Conservation (phyloP, 495 filamentous ascomycete genomes). For the Cercophora newfieldiana region DNA sequence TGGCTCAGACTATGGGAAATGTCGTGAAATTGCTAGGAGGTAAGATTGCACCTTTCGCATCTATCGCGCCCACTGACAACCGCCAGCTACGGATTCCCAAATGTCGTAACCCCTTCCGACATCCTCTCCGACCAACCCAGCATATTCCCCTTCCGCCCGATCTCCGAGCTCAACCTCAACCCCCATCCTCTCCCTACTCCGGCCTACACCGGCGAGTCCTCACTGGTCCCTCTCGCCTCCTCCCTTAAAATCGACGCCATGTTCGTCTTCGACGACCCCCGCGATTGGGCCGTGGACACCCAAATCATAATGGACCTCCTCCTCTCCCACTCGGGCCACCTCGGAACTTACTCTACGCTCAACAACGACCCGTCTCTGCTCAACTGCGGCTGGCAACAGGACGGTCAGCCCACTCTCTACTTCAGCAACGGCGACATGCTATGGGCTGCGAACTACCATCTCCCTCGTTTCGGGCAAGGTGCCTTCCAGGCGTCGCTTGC, state of each 20-base stretch:
- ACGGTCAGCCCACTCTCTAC: conserved; percentile 77
- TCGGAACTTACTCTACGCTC: conserved; percentile 72
- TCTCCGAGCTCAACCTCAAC: conserved; percentile 55
- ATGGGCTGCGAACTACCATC: conserved; percentile 79
- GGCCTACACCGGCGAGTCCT: conserved; percentile 18
- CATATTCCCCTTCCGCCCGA: conserved; percentile 76
- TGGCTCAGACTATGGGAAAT: conserved; percentile 76
- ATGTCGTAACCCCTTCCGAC: conserved; percentile 83
- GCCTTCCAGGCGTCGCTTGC: conserved; percentile 80
- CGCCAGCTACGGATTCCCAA: conserved; percentile 64
- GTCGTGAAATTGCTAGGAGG: conserved; percentile 70
- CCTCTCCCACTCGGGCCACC: conserved; percentile 66
- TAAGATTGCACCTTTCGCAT: conserved; percentile 45
- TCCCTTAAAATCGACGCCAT: conserved; percentile 78
- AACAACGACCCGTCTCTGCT: conserved; percentile 61
- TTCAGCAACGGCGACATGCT: conserved; percentile 86
- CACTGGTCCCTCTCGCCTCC: background rate
- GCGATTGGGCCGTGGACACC: conserved; percentile 90
- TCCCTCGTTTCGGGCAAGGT: conserved; percentile 91
- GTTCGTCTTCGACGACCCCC: conserved; percentile 86
- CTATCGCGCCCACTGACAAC: background rate
- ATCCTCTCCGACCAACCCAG: conserved; percentile 69
- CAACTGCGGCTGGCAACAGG: conserved; percentile 73
- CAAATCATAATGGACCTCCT: conserved; percentile 81
- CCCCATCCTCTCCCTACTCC: conserved; percentile 62